These are phyloP conservation scores for Colletotrichum plurivorum DNA, from an alignment of 2,329 filamentous ascomycete species.

Conservation along the genomic window DNA sequence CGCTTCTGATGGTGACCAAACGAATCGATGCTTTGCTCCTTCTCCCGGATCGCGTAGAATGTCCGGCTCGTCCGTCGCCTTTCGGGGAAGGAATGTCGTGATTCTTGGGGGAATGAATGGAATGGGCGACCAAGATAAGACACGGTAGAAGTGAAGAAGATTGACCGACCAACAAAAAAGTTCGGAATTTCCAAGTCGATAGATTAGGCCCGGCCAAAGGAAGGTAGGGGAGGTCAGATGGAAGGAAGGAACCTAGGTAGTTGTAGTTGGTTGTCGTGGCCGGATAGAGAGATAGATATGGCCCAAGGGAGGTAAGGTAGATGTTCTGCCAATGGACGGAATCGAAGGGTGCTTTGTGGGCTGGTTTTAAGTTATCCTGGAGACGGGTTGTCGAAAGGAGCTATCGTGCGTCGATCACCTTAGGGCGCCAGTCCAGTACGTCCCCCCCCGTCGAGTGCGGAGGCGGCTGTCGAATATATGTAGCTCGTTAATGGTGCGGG, in stretches of 20 bases:
- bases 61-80: too few species aligned
- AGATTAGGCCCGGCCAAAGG: background rate
- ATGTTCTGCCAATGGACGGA: conserved; percentile 19
- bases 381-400: conserved; percentile 39
- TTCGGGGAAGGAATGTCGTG: conserved; percentile 3
- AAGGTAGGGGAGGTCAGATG: conserved; percentile 5
- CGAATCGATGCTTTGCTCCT: background rate
- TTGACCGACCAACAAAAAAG: background rate
- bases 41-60: too few species aligned
- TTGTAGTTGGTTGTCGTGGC: background rate
- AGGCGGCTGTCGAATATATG: conserved; percentile 41
- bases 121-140: background rate
- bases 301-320: conserved; percentile 6
- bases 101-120: background rate
- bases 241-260: conserved; percentile 1
- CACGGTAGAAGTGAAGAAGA: background rate
- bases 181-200: background rate
- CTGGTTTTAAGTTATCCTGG: conserved; percentile 37
- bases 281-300: conserved; percentile 2
- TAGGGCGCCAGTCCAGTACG: conserved; percentile 35
- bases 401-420: conserved; percentile 40
- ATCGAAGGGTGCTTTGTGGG: conserved; percentile 39
- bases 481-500: conserved; percentile 40
- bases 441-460: conserved; percentile 28
- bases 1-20: background rate